Base-by-base conservation (phyloP, 2,329 filamentous ascomycete species). In the Claviceps maximensis region DNA sequence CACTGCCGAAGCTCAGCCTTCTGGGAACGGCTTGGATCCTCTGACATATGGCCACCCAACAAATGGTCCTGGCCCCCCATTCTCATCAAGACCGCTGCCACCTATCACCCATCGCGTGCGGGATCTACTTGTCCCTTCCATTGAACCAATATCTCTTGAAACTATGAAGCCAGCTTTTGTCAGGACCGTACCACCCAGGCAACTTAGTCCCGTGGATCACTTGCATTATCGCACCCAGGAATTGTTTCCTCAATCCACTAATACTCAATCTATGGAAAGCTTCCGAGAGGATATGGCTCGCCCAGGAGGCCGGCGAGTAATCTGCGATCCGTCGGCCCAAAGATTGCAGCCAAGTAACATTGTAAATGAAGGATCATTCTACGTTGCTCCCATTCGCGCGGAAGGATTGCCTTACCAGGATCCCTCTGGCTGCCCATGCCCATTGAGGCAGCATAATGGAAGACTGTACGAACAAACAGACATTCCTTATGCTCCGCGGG, bases 81-180 rank as follows among this genome's bases (percentile, higher is more conserved):
- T 58, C 45, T 50, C 51, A n/a, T 49, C 47, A 4, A 47, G 49
- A 46, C 25, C 40, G 25, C 25, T 41, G 29, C 50, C 62, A 63
- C 29, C 59, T 15, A 25, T 53, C 15, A 54, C 53, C 7, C 50
- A 55, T 51, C 57, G 55, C 15, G 52, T 67, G 13, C 68, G 71
- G 57, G 74, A 77, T 41, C 66, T 71, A 58, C 61, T 74, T 55
- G 66, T 77, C 15, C 71, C 61, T 9, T 77, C 74, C 7, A 71
- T 76, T 57, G 75, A 77, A 56, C 68, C 70, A 21, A 58, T 50
- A 7, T 74, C 72, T 36, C 71, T 71, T 5, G 58, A 63, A 25
- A 51, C 59, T 21, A 64, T 64, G 61, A 62, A 59, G 53, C 65
- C 68, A 3, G 64, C 64, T 1, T 69, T 68, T 59, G 59, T 69